Conservation (phyloP, 805 yeast species). For the Ogataea corticis region DNA sequence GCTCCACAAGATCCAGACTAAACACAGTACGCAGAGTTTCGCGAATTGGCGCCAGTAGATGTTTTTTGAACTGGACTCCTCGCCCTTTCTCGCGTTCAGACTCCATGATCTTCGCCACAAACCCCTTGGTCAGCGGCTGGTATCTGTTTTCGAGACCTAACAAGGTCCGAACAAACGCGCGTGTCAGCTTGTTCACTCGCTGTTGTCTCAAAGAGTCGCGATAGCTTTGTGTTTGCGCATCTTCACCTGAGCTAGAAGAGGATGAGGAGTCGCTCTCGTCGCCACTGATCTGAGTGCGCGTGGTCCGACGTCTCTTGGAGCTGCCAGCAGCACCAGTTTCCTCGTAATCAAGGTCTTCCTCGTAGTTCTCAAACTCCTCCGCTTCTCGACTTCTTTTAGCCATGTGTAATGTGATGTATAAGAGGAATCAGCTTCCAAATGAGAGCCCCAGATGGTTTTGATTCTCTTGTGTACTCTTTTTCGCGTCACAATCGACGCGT, state of each 20-base stretch:
- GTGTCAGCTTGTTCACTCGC: slow-evolving; percentile 23
- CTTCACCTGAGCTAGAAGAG: slow-evolving; percentile 6
- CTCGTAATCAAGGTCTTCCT: slow-evolving; percentile 7
- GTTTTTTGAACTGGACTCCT: slow-evolving; percentile 28
- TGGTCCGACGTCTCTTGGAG: too few relatives aligned
- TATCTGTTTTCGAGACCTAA: slow-evolving; percentile 30
- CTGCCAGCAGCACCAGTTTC: neutral
- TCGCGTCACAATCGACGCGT: too few relatives aligned
- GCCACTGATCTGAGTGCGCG: neutral
- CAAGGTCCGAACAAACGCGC: slow-evolving; percentile 29
- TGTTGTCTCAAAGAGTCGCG: slow-evolving; percentile 13
- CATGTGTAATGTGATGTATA: neutral
- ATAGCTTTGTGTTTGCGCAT: neutral
- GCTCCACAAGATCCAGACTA: slow-evolving; percentile 29
- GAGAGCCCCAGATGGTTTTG: too few relatives aligned
- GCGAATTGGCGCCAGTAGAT: slow-evolving; percentile 23
- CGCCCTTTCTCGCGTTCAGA: slow-evolving; percentile 31
- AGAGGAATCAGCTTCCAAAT: too few relatives aligned
- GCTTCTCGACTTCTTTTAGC: slow-evolving; percentile 1
- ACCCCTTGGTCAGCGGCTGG: slow-evolving; percentile 29
- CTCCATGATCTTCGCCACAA: slow-evolving; percentile 30
- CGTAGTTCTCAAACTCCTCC: slow-evolving; percentile 14
- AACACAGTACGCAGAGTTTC: slow-evolving; percentile 19
- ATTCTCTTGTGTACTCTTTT: too few relatives aligned
- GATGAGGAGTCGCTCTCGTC: neutral